A percentile compares a stretch with the other conserved stretches of the same genome.
Conservation (phyloP, 2,329 filamentous ascomycete species). For the Aaosphaeria arxii region DNA sequence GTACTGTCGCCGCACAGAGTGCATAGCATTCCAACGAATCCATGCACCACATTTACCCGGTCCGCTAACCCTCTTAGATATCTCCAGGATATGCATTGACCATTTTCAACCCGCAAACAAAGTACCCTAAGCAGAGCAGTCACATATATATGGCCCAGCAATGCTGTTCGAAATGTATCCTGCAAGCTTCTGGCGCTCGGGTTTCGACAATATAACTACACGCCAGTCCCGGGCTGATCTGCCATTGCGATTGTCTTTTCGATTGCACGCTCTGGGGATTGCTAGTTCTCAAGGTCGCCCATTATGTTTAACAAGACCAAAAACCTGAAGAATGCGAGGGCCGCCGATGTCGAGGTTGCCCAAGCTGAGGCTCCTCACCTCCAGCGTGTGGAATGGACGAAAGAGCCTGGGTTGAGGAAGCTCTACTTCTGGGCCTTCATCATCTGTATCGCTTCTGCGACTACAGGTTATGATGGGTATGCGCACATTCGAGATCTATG, state of each 20-base stretch:
- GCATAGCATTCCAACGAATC: slow-evolving; percentile 14
- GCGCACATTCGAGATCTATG: slow-evolving; percentile 6
- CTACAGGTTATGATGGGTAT: slow-evolving; percentile 57
- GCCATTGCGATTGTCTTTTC: slow-evolving; percentile 8
- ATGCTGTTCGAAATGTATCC: slow-evolving; percentile 12
- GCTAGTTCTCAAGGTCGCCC: slow-evolving; percentile 1
- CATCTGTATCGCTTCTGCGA: slow-evolving; percentile 55
- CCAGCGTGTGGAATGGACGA: slow-evolving; percentile 52
- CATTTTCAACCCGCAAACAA: slow-evolving; percentile 8
- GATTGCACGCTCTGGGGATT: slow-evolving; percentile 3
- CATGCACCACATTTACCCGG: slow-evolving; percentile 24
- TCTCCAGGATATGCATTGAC: slow-evolving; percentile 8
- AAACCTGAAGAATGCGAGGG: slow-evolving; percentile 13
- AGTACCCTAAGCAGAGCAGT: slow-evolving; percentile 5
- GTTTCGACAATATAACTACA: slow-evolving; percentile 15
- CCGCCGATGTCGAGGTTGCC: slow-evolving; percentile 30
- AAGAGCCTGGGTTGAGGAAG: slow-evolving; percentile 55
- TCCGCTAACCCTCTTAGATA: slow-evolving; percentile 21
- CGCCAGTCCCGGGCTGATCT: slow-evolving; percentile 10
- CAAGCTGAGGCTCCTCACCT: slow-evolving; percentile 52
- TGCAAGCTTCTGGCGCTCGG: slow-evolving; percentile 4
- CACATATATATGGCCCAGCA: slow-evolving; percentile 23
- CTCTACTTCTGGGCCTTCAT: slow-evolving; percentile 54
- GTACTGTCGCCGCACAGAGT: slow-evolving; percentile 15
- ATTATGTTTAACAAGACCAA: slow-evolving; percentile 19